These are phyloP conservation scores for Neurospora sp. DNA, from an alignment of 495 filamentous ascomycete genomes.

Conservation along the genomic window DNA sequence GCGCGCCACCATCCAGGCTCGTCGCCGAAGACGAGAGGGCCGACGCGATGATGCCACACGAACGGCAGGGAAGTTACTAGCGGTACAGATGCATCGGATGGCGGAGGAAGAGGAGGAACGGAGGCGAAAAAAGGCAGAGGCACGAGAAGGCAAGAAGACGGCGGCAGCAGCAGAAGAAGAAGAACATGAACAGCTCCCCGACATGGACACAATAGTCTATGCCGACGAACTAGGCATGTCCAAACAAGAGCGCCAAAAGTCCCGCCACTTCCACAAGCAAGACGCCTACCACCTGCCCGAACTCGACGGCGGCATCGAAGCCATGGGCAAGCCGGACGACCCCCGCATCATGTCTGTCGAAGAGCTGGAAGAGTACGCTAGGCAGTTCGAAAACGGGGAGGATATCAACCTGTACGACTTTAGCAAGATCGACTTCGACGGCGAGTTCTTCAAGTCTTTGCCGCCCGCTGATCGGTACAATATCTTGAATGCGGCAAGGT, in stretches of 20 bases:
- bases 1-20: slow-evolving; percentile 71
- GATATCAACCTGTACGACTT: slow-evolving; percentile 98
- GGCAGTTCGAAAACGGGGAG: slow-evolving; percentile 84
- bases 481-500: slow-evolving; percentile 83
- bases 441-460: slow-evolving; percentile 82
- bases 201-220: slow-evolving; percentile 62
- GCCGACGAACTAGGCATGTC: slow-evolving; percentile 81
- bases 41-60: slow-evolving; percentile 83
- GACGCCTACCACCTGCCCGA: slow-evolving; percentile 93
- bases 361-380: slow-evolving; percentile 85
- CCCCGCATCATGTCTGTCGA: slow-evolving; percentile 90
- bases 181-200: slow-evolving; percentile 57
- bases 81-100: slow-evolving; percentile 79
- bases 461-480: slow-evolving; percentile 91
- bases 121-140: slow-evolving; percentile 39
- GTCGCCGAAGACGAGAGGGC: slow-evolving; percentile 76
- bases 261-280: slow-evolving; percentile 74
- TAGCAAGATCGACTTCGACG: slow-evolving; percentile 94
- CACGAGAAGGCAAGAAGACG: not conserved
- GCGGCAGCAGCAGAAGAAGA: slow-evolving; percentile 28
- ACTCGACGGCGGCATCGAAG: slow-evolving; percentile 59
- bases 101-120: slow-evolving; percentile 75
- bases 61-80: slow-evolving; percentile 82
- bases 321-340: slow-evolving; percentile 85
- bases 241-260: slow-evolving; percentile 59